Base-by-base conservation (phyloP, 192 early-diverging fungal species). In the Pilaira anomala region DNA sequence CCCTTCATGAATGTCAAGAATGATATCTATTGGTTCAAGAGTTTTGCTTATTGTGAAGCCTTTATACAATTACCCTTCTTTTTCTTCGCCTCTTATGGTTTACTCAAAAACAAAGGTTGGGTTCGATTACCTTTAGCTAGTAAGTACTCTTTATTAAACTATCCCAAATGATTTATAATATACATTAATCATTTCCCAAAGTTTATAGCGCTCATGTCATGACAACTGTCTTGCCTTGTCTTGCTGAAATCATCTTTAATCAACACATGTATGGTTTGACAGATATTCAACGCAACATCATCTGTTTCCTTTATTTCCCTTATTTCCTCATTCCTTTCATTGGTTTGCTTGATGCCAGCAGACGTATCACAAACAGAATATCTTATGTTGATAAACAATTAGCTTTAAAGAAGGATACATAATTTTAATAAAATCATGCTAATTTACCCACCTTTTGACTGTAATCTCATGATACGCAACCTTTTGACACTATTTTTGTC, bases 51-150 rank as follows among this genome's bases (percentile, higher is more conserved):
- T 16, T 74, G 76, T 70, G 90, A 92, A 68, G 74, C 75, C 2
- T 30, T 85, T 9, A 3, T 90, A 28, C 90, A 92, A 62, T 62
- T 89, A 2, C 88, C 88, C 0, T 81, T 89, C 65, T 90, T 92
- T 68, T 77, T 87, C 62, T 84, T 82, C 56, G 81, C 81, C 4
- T 72, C 75, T 16, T 76, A 75, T 63, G 81, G 78, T 7, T 57
- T 91, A 44, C 87, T 80, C 68, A 73, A 79, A 41, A 69, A 76
- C 66, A 81, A 48, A 36, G 22, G 18, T 3, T 58, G 56, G 56
- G 14, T 44, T n/a, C 53, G 65, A 19, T 48, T 60, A 30, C 59
- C 59, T 48, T 60, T 60, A 40, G 44, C 44, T 22, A 60, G 59
- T 60, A 60, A 60, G 59, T n/a, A n/a, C n/a, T n/a, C n/a, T n/a